Base-by-base conservation (phyloP, 345 rosid species). In the Pelargonium nanum region DNA sequence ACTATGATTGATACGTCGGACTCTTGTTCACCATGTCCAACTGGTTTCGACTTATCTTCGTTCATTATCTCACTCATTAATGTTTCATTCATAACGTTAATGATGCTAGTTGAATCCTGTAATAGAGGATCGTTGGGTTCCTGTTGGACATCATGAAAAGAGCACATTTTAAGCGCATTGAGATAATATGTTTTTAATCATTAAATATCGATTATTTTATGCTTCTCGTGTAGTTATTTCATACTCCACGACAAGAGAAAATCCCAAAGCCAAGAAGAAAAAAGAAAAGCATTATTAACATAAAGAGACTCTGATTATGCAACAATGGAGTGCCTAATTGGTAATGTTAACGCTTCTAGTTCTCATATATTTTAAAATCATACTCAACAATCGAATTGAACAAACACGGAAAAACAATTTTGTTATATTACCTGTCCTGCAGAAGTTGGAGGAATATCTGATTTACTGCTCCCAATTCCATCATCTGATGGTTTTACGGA, bases 341-440 rank as follows among this genome's bases (percentile, higher is more conserved):
- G 15, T 40, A 40, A 40, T 40, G 2, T 40, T 30, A 12, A 30
- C 40, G 10, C 10, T 6, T 5, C 4, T 30, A 30, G 40, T 30
- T 30, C 40, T 30, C 10, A 5, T 12, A 12, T 30, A 12, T 30
- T 30, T 12, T 30, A 30, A 30, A 30, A 30, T 5, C 10, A 30
- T 30, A 30, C 10, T 30, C 40, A 30, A 30, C 40, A 6, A 30
- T 12, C 40, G 10, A 30, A 30, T 30, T 30, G 40, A 30, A 30
- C 40, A 30, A 5, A 30, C 1, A 30, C n/a, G n/a, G n/a, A 30
- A 12, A 28, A 3, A 3, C 10, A 5, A 22, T 23, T 50, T 60
- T 59, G 59, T 71, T 71, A 77, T 81, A 30, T 81, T 68, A 30
- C 56, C 68, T 26, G 71, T 60, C 62, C 50, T n/a, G 12, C 54